These are phyloP conservation scores for Penicillium dipodomyicola DNA, from an alignment of 495 filamentous ascomycete genomes.

Conservation along the genomic window DNA sequence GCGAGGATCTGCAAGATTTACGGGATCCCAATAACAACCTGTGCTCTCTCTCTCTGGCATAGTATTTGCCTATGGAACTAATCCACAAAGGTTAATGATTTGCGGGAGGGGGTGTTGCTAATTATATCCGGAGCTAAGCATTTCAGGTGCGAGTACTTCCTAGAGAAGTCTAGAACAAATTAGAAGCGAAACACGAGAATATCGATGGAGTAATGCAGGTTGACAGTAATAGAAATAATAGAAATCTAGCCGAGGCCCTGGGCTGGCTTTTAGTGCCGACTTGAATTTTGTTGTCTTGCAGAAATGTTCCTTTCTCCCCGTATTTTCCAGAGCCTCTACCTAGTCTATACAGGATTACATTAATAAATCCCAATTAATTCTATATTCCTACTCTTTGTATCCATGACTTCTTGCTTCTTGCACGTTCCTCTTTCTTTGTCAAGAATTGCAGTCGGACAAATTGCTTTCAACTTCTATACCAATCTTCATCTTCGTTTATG, in stretches of 20 bases:
- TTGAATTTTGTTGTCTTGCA: neutral
- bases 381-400: neutral
- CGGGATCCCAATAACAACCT: too few relatives aligned
- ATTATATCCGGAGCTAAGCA: neutral
- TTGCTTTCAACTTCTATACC: neutral
- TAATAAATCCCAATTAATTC: neutral
- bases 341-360: neutral
- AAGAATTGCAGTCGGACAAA: neutral
- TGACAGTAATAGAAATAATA: neutral
- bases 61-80: neutral
- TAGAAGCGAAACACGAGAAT: neutral
- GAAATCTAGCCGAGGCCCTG: too few relatives aligned
- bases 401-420: too few relatives aligned
- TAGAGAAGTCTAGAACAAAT: neutral
- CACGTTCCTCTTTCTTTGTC: neutral
- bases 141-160: neutral
- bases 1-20: too few relatives aligned
- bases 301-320: neutral
- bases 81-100: neutral
- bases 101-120: neutral
- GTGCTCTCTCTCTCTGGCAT: too few relatives aligned
- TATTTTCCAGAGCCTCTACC: too few relatives aligned
- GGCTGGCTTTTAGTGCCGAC: neutral
- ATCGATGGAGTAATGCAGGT: neutral
- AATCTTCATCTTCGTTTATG: neutral